Percentiles rank a stretch among this genome's conserved stretches.
Evolutionary conservation across 2,329 filamentous ascomycete genomes (phyloP).

Genomic region (Zalaria obscura): DNA sequence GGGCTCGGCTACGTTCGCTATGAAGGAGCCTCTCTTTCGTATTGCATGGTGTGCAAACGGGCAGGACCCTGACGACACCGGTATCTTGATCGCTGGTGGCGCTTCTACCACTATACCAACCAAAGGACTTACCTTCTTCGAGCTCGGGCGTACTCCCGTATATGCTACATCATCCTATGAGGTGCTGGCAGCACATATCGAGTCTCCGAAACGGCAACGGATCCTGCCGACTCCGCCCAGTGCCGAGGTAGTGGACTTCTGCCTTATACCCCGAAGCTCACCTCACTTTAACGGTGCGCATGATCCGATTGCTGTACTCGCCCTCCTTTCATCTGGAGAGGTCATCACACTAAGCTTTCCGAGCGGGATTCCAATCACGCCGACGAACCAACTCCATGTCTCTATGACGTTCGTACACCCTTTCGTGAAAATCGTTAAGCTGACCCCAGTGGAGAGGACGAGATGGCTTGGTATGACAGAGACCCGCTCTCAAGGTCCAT

Average conservation of each 20-base stretch:
- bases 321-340: slow-evolving; percentile 72
- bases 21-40: slow-evolving; percentile 61
- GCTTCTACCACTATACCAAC: slow-evolving; percentile 49
- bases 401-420: slow-evolving; percentile 83
- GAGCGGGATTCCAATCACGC: slow-evolving; percentile 76
- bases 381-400: slow-evolving; percentile 83
- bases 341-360: slow-evolving; percentile 84
- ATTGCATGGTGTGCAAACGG: slow-evolving; percentile 84
- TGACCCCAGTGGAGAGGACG: slow-evolving; percentile 62
- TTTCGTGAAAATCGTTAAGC: slow-evolving; percentile 59
- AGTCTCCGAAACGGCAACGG: slow-evolving; percentile 56
- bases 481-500: slow-evolving; percentile 62
- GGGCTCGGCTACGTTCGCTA: slow-evolving; percentile 35
- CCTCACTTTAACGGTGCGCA: slow-evolving; percentile 80
- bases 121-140: slow-evolving; percentile 76
- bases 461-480: slow-evolving; percentile 89
- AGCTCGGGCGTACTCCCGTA: slow-evolving; percentile 75
- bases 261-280: slow-evolving; percentile 65
- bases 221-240: slow-evolving; percentile 64
- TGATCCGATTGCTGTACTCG: slow-evolving; percentile 76
- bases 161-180: slow-evolving; percentile 92
- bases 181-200: slow-evolving; percentile 61
- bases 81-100: slow-evolving; percentile 73
- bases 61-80: slow-evolving; percentile 83
- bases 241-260: slow-evolving; percentile 65